Conservation (phyloP, 805 yeast species). For the Clavispora santaluciae region DNA sequence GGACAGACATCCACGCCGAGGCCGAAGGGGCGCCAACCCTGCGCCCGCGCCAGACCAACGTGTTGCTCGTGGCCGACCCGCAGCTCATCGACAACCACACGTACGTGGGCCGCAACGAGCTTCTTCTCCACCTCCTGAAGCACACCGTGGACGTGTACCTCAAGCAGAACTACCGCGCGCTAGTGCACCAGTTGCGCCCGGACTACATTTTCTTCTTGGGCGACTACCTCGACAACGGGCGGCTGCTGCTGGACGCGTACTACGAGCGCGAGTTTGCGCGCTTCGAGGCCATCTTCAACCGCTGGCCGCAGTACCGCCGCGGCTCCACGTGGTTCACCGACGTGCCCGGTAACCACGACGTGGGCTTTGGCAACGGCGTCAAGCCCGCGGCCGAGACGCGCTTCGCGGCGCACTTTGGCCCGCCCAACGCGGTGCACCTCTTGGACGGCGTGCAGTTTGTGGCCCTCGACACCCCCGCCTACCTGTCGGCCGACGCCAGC, state of each 20-base stretch:
- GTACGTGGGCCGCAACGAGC: constrained; percentile 34
- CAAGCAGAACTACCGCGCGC: constrained; percentile 31
- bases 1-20: constrained; percentile 20
- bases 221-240: constrained; percentile 40
- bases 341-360: constrained; percentile 27
- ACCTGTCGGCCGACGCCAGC: constrained; percentile 10
- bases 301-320: constrained; percentile 15
- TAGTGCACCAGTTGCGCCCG: constrained; percentile 29
- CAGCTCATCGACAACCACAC: constrained; percentile 42
- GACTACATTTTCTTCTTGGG: constrained; percentile 38
- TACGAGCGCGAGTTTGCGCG: constrained; percentile 25
- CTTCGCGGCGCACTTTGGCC: constrained; percentile 29
- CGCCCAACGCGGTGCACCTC: constrained; percentile 20
- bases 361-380: constrained; percentile 25
- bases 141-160: constrained; percentile 40
- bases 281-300: constrained; percentile 28
- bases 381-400: constrained; percentile 22
- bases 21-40: background rate
- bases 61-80: constrained; percentile 40
- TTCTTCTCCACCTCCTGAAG: constrained; percentile 29
- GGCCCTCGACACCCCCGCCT: constrained; percentile 18
- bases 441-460: constrained; percentile 30
- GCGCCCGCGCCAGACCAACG: constrained; percentile 16
- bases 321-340: constrained; percentile 27
- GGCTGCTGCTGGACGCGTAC: constrained; percentile 29